Evolutionary conservation across 1,284 basidiomycete species (phyloP).

Genomic region (Hemileia vastatrix): DNA sequence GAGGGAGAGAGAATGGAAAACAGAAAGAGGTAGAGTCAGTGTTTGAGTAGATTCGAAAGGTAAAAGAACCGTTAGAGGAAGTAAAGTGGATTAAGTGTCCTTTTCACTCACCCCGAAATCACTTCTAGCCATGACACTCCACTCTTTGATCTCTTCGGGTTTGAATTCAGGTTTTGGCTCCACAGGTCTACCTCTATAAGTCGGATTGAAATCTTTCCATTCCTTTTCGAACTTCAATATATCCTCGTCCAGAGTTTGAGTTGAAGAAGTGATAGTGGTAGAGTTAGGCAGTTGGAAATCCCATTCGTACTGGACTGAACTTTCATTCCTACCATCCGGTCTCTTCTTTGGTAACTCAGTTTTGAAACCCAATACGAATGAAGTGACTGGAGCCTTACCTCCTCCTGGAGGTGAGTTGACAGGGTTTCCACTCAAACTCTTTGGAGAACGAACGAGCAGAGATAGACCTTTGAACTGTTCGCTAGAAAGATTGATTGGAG

Average conservation of each 20-base stretch:
- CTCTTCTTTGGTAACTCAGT: slow-evolving; percentile 37
- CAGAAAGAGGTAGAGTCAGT: not conserved
- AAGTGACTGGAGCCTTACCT: slow-evolving; percentile 20
- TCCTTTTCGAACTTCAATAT: slow-evolving; percentile 16
- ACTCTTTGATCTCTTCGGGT: too few species aligned
- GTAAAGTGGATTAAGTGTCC: too few species aligned
- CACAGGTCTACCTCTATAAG: slow-evolving; percentile 47
- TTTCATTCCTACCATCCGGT: slow-evolving; percentile 45
- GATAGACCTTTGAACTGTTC: slow-evolving; percentile 10
- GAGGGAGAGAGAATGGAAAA: slow-evolving; percentile 1
- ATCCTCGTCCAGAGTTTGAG: slow-evolving; percentile 24
- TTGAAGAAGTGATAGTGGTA: not conserved
- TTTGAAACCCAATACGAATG: slow-evolving; percentile 48
- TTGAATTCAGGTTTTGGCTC: too few species aligned
- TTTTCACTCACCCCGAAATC: too few species aligned
- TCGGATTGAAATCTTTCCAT: slow-evolving; percentile 47
- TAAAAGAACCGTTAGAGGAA: too few species aligned
- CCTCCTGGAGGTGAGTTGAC: too few species aligned
- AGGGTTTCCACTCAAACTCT: too few species aligned
- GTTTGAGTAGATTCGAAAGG: too few species aligned
- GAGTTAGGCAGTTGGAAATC: slow-evolving; percentile 36
- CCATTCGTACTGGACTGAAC: slow-evolving; percentile 47
- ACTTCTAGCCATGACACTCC: too few species aligned
- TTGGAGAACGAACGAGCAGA: not conserved
- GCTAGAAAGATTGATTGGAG: slow-evolving; percentile 17